phyloP scores from a whole-genome alignment of 139 green algal species.

The Auxenochlorella pyrenoidosa region DNA sequence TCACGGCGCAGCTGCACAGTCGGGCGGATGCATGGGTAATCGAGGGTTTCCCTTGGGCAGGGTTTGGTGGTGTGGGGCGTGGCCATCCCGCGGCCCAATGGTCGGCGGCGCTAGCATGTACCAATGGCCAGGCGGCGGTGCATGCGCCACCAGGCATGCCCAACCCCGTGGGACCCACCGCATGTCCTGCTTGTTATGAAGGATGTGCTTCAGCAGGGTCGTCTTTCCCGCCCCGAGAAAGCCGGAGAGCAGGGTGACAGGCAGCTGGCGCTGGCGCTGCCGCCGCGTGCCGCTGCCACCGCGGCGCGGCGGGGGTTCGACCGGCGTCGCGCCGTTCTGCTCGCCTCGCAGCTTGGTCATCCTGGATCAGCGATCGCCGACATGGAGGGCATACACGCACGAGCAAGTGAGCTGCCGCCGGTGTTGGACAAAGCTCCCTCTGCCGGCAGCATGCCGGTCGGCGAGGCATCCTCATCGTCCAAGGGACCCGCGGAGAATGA shows the following conservation, averaged over 20 bases:
- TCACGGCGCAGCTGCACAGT: slow-evolving; percentile 67
- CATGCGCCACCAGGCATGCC: not conserved
- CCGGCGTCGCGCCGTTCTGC: not conserved
- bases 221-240: slow-evolving; percentile 89
- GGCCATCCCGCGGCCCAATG: no score
- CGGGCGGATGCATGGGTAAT: no score
- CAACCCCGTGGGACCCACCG: slow-evolving; percentile 9
- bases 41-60: no score
- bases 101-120: no score
- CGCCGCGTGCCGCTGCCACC: not conserved
- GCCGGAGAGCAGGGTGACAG: slow-evolving; percentile 76
- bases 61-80: no score
- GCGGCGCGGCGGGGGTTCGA: not conserved
- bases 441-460: no score
- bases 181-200: slow-evolving; percentile 53
- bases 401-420: not conserved
- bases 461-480: no score
- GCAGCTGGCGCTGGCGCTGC: slow-evolving; percentile 39
- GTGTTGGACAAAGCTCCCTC: not conserved
- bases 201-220: slow-evolving; percentile 80
- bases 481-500: no score
- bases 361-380: not conserved
- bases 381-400: not conserved
- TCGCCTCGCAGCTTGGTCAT: no score
- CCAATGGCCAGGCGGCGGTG: not conserved